Evolutionary conservation across 192 early-diverging fungal genomes (phyloP).

Genomic region (Coemansia sp.): DNA sequence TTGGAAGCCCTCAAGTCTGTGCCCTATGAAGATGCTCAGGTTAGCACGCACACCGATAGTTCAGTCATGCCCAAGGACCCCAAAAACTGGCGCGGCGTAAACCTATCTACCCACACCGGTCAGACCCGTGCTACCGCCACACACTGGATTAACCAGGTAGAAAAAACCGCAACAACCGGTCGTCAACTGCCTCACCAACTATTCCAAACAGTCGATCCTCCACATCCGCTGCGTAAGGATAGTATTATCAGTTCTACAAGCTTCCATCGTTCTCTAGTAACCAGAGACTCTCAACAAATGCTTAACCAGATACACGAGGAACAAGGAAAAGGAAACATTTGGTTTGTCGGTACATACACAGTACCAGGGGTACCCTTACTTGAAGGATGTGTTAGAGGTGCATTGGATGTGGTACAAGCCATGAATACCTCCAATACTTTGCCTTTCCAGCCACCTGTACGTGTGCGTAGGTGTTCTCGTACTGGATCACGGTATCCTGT

Average conservation of each 20-base stretch:
- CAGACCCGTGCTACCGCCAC: conserved; percentile 17
- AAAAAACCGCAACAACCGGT: conserved; percentile 36
- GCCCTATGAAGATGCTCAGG: conserved; percentile 37
- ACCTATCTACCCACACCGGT: conserved; percentile 23
- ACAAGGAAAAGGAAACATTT: conserved; percentile 42
- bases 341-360: conserved; percentile 59
- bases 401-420: conserved; percentile 52
- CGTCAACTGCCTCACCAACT: conserved; percentile 26
- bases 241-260: conserved; percentile 36
- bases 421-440: too few relatives aligned
- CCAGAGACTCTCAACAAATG: conserved; percentile 50
- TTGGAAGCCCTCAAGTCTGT: conserved; percentile 33
- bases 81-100: conserved; percentile 47
- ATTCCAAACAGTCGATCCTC: conserved; percentile 63
- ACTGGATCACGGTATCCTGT: conserved; percentile 22
- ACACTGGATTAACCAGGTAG: conserved; percentile 55
- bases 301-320: conserved; percentile 46
- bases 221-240: conserved; percentile 40
- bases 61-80: conserved; percentile 36
- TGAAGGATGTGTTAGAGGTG: conserved; percentile 59
- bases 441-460: too few relatives aligned
- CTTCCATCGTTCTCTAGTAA: conserved; percentile 60
- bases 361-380: conserved; percentile 60
- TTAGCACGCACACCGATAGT: conserved; percentile 41
- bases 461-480: too few relatives aligned